These are phyloP conservation scores for Elsinoe perseae DNA, from an alignment of 2,329 filamentous ascomycete species.

Conservation along the genomic window DNA sequence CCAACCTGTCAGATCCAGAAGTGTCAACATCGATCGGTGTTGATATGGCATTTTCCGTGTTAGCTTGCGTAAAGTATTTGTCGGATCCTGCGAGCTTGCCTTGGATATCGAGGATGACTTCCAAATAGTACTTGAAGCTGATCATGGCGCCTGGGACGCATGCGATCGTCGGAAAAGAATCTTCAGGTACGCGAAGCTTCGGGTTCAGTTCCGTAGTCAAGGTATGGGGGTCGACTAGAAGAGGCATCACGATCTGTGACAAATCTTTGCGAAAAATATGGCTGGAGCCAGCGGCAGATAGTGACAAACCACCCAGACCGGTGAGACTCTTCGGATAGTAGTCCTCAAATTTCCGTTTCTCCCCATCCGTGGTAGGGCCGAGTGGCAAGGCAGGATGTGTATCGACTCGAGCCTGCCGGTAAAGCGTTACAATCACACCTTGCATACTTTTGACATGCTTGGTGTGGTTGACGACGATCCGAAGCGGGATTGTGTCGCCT, in stretches of 20 bases:
- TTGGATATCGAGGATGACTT: conserved; percentile 86
- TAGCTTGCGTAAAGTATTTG: conserved; percentile 30
- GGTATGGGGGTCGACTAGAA: conserved; percentile 76
- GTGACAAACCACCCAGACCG: conserved; percentile 74
- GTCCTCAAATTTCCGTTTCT: conserved; percentile 67
- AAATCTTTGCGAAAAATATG: conserved; percentile 95
- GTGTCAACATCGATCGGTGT: conserved; percentile 2
- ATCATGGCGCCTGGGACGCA: conserved; percentile 90
- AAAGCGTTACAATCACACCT: conserved; percentile 86
- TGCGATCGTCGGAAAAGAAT: conserved; percentile 84
- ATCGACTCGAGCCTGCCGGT: conserved; percentile 84
- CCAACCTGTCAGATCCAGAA: conserved; percentile 16
- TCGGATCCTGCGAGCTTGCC: conserved; percentile 75
- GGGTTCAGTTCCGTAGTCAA: conserved; percentile 74
- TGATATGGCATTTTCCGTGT: conserved; percentile 9
- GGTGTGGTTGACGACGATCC: conserved; percentile 76
- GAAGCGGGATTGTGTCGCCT: conserved; percentile 73
- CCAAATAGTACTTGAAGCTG: conserved; percentile 86
- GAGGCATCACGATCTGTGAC: conserved; percentile 75
- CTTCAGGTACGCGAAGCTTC: conserved; percentile 77
- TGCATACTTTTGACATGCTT: conserved; percentile 85
- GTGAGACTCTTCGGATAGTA: conserved; percentile 82
- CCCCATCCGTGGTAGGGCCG: conserved; percentile 55
- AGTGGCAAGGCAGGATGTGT: conserved; percentile 59
- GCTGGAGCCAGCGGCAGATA: conserved; percentile 77